A percentile compares a stretch with the other conserved stretches of the same genome.
Conservation (phyloP, 352 stramenopile genomes). For the Globisporangium splendens region DNA sequence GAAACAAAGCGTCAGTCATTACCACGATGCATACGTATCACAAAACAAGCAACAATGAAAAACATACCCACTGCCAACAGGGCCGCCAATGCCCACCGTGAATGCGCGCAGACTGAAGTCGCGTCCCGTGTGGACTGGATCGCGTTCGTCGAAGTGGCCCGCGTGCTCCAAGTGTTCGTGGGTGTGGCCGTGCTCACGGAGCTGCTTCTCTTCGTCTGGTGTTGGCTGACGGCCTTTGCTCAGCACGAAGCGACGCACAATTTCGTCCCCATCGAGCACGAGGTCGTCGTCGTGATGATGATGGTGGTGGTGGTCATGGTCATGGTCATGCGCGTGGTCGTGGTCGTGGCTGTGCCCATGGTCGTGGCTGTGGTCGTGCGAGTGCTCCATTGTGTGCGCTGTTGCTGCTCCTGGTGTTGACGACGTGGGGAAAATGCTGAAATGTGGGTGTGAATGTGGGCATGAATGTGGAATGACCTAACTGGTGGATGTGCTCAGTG, state of each 20-base stretch:
- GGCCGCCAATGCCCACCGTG: conserved; percentile 95
- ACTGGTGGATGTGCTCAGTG: too few relatives aligned
- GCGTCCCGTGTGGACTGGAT: conserved; percentile 42
- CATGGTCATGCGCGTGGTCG: conserved; percentile 27
- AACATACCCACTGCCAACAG: conserved; percentile 85
- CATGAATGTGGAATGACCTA: too few relatives aligned
- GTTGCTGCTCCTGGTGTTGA: not conserved
- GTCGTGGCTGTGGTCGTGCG: conserved; percentile 22
- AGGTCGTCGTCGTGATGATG: conserved; percentile 16
- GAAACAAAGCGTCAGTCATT: not conserved
- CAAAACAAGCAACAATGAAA: too few relatives aligned
- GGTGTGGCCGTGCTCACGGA: conserved; percentile 83
- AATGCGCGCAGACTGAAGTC: conserved; percentile 88
- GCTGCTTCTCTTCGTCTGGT: conserved; percentile 67
- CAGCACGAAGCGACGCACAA: conserved; percentile 64
- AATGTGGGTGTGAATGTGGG: too few relatives aligned
- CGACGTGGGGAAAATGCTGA: too few relatives aligned
- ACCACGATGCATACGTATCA: not conserved
- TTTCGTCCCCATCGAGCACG: conserved; percentile 54
- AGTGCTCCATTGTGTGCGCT: conserved; percentile 5
- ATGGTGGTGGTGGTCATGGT: conserved; percentile 18
- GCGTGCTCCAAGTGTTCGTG: conserved; percentile 88
- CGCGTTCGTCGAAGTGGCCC: conserved; percentile 66
- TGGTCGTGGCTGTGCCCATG: conserved; percentile 33
- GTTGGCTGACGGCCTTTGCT: conserved; percentile 60